Evolutionary conservation across 495 filamentous ascomycete species (phyloP).

Genomic region (Penicillium coprophilum): DNA sequence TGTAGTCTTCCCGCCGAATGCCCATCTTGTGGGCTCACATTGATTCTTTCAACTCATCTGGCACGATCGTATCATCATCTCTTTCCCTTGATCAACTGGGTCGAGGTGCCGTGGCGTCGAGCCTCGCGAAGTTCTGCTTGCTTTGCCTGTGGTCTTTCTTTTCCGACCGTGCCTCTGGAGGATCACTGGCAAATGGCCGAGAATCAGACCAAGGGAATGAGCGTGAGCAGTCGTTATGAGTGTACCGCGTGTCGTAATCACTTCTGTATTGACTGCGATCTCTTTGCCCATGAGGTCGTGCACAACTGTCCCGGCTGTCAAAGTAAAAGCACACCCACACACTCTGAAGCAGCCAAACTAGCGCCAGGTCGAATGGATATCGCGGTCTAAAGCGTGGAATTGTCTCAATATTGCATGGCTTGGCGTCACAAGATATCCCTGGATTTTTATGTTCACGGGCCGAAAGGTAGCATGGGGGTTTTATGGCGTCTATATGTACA

Average conservation of each 20-base stretch:
- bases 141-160: slow-evolving; percentile 52
- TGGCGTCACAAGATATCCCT: slow-evolving; percentile 17
- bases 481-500: neutral
- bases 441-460: neutral
- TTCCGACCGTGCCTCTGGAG: slow-evolving; percentile 48
- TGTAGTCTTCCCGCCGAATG: slow-evolving; percentile 91
- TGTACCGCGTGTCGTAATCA: slow-evolving; percentile 81
- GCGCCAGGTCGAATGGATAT: slow-evolving; percentile 36
- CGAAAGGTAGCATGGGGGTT: neutral
- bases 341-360: neutral
- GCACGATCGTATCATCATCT: slow-evolving; percentile 94
- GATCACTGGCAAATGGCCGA: slow-evolving; percentile 39
- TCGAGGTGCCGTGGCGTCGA: slow-evolving; percentile 79
- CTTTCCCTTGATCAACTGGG: slow-evolving; percentile 89
- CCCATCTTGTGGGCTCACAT: slow-evolving; percentile 85
- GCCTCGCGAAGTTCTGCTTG: slow-evolving; percentile 50
- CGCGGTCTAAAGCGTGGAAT: slow-evolving; percentile 16
- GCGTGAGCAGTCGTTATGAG: slow-evolving; percentile 83
- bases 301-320: slow-evolving; percentile 97
- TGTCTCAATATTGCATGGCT: slow-evolving; percentile 20
- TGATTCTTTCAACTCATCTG: slow-evolving; percentile 93
- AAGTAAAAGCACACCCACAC: slow-evolving; percentile 43
- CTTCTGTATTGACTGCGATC: slow-evolving; percentile 97
- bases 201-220: slow-evolving; percentile 59
- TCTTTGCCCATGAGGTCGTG: slow-evolving; percentile 87